Base-by-base conservation (phyloP, 2,329 filamentous ascomycete species). In the Ploettnerulaceae sp. region DNA sequence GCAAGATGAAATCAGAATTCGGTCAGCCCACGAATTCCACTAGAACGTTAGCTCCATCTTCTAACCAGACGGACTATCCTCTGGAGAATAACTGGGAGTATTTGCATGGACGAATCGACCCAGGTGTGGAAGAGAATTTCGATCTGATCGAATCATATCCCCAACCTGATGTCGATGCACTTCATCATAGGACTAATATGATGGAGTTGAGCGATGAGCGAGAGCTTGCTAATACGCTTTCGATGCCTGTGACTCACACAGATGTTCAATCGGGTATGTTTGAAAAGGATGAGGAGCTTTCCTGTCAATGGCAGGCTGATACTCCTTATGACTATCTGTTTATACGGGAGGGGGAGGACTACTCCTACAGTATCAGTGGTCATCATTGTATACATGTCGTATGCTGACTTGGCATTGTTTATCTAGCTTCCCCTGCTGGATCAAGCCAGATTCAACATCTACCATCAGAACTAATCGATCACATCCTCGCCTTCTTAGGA, bases 381-480 rank as follows among this genome's bases (percentile, higher is more conserved):
- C 15, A 9, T 14, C 5, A 21, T 44, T 6, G 32, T 14, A 2
- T n/a, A 36, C 11, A 14, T 28, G 11, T 14, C 8, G 21, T 20
- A 20, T 11, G 20, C 28, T 43, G n/a, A 34, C 21, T 25, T 28
- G 41, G n/a, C n/a, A 24, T 26, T 22, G 7, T 20, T 20, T 22
- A 4, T 44, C 17, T 12, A 36, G 32, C 22, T 36, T 17, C 41
- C 29, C n/a, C 32, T 21, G 1, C 37, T 5, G 24, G 26, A 5
- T 25, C 21, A 21, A 46, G 47, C 40, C 31, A 17, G 12, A 39
- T 87, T 6, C 63, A 80, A 22, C 62, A 66, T 15, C 74, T 95
- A 1, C 90, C 90, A 0, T 66, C 79, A 9, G 90, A 96, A 64
- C 71, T 95, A 7, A 70, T 95, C 24, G 76, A 85, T 55, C 69